Conservation (phyloP, 805 yeast genomes). For the Wickerhamomyces mucosus region DNA sequence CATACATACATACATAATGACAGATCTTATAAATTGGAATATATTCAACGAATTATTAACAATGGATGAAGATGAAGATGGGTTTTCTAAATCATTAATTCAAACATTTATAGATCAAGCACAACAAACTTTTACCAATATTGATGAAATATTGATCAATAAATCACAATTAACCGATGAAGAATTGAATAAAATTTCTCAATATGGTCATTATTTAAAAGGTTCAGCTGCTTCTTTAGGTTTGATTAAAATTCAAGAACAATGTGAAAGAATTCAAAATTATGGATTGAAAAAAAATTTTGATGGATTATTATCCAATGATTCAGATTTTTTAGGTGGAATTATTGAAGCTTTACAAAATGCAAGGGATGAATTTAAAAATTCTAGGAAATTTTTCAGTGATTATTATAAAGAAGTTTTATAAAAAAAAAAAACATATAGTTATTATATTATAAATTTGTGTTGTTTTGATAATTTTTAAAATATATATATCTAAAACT, state of each 20-base stretch:
- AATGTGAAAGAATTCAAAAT: constrained; percentile 91
- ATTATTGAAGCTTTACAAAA: constrained; percentile 43
- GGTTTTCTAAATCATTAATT: constrained; percentile 70
- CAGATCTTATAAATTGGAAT: constrained; percentile 78
- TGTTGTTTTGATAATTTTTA: too few species aligned
- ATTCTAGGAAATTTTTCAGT: constrained; percentile 40
- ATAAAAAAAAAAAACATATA: too few species aligned
- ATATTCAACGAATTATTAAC: constrained; percentile 81
- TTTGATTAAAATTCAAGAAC: constrained; percentile 65
- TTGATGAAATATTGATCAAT: constrained; percentile 38
- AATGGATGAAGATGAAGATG: constrained; percentile 97
- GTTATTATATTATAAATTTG: too few species aligned
- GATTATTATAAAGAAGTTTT: constrained; percentile 37
- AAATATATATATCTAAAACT: too few species aligned
- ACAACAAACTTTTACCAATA: constrained; percentile 61
- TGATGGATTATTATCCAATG: constrained; percentile 14
- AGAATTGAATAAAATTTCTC: constrained; percentile 47
- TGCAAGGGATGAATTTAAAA: constrained; percentile 41
- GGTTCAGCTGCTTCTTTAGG: constrained; percentile 96
- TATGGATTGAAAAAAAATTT: constrained; percentile 45
- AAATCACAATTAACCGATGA: constrained; percentile 16
- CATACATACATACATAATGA: constrained; percentile 9
- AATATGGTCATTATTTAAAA: constrained; percentile 85
- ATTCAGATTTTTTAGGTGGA: constrained; percentile 23
- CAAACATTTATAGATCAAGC: constrained; percentile 88